Percentiles rank a stretch among this genome's conserved stretches.
Evolutionary conservation across 208 protist species (phyloP).

Genomic region (Leptomonas pyrrhocoris): DNA sequence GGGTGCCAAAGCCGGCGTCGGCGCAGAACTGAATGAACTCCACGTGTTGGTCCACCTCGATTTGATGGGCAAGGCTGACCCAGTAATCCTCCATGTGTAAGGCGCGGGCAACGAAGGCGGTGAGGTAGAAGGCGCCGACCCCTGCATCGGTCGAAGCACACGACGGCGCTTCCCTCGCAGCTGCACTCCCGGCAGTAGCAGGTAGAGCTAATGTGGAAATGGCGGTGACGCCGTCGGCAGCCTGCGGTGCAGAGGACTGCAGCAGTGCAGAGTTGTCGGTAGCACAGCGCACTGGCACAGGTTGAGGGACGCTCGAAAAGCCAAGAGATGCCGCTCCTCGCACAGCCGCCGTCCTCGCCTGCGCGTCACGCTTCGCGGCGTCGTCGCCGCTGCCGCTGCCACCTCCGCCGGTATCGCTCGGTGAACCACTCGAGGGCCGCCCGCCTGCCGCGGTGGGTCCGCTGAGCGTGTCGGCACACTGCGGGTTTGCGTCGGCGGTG

Average conservation of each 20-base stretch:
- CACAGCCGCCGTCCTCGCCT: background rate
- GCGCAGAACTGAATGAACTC: conserved; percentile 75
- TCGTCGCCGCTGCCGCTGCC: background rate
- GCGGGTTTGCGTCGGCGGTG: background rate
- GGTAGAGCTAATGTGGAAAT: background rate
- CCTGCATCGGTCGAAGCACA: conserved; percentile 16
- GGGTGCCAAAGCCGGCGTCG: conserved; percentile 42
- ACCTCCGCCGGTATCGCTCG: background rate
- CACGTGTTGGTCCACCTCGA: conserved; percentile 69
- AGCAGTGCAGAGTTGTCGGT: background rate
- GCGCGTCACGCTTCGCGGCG: background rate
- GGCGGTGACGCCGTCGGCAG: background rate
- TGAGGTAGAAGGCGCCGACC: conserved; percentile 33
- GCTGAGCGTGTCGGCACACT: background rate
- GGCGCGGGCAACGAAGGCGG: conserved; percentile 48
- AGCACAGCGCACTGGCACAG: background rate
- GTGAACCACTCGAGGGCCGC: background rate
- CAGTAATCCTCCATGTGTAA: conserved; percentile 63
- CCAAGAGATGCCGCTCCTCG: background rate
- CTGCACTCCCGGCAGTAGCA: background rate
- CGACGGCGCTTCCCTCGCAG: background rate
- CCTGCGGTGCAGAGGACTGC: background rate
- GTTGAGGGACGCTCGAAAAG: background rate
- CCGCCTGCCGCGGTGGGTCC: background rate
- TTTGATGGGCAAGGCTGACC: conserved; percentile 67